Percentiles rank a stretch among this genome's conserved stretches.
Evolutionary conservation across 1,284 basidiomycete genomes (phyloP).

Genomic region (Dichomitus squalens): DNA sequence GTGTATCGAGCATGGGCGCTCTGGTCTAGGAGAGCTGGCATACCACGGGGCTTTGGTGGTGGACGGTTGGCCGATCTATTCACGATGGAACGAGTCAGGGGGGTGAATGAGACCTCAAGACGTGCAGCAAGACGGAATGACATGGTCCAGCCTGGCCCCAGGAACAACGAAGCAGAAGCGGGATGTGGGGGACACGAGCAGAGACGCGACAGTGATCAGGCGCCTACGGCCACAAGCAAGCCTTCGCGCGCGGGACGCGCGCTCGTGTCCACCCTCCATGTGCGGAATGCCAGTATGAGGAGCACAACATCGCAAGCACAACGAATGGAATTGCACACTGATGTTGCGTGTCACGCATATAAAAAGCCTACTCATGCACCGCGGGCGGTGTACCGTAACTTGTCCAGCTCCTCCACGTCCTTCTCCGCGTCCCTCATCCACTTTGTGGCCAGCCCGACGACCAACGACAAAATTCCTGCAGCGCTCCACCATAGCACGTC

Average conservation of each 20-base stretch:
- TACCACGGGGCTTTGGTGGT: slow-evolving; percentile 34
- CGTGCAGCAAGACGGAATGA: slow-evolving; percentile 17
- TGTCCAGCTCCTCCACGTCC: slow-evolving; percentile 28
- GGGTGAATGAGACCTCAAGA: slow-evolving; percentile 10
- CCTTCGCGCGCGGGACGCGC: too few species aligned
- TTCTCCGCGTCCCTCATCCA: slow-evolving; percentile 28
- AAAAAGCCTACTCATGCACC: slow-evolving; percentile 22
- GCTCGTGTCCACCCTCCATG: too few species aligned
- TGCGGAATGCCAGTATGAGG: neutral
- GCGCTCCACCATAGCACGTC: slow-evolving; percentile 33
- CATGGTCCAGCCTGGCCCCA: slow-evolving; percentile 4
- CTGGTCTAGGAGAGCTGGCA: slow-evolving; percentile 7
- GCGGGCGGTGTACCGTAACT: slow-evolving; percentile 30
- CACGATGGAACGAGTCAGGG: slow-evolving; percentile 40
- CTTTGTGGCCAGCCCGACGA: slow-evolving; percentile 23
- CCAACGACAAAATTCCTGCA: slow-evolving; percentile 15
- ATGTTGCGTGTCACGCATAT: neutral
- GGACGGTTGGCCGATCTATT: slow-evolving; percentile 41
- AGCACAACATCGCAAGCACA: neutral
- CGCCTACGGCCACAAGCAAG: too few species aligned
- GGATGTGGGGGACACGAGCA: neutral
- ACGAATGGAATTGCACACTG: neutral
- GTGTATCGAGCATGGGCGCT: slow-evolving; percentile 10
- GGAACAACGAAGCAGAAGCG: neutral
- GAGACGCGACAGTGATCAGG: neutral